Evolutionary conservation across 202 grass and related monocot genomes (phyloP), one percentile per base, ranked within the genome.

Genomic region (Tripidium arundinaceum): DNA sequence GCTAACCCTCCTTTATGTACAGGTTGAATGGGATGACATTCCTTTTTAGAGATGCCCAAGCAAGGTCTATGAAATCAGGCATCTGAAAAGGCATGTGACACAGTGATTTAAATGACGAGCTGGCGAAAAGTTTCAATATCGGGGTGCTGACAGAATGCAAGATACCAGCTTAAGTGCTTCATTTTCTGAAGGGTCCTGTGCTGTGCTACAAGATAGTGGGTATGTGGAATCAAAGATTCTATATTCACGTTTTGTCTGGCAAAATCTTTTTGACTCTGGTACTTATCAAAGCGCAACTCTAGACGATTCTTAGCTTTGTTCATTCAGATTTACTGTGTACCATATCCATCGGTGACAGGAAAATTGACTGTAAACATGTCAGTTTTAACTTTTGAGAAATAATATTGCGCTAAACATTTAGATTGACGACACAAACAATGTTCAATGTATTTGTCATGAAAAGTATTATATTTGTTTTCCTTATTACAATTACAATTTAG

Each of bases 161-260:
- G 34, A 43, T 68, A 27, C 77, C 68, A 66, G 29, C 50, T 68
- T 72, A 46, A 31, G 24, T 36, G 67, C 73, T 62, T 78, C 83
- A 52, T 77, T 85, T 76, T 78, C 66, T 83, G 4, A 60, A 82
- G 74, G 87, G 50, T 82, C 62, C 68, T 82, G 81, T 49, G 66
- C 69, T 79, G 50, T 86, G 75, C 69, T 75, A 62, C 79, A 68
- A 46, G 74, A 78, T 89, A 70, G 37, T 79, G 86, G 29, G 88
- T 90, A 90, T 68, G 88, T 90, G 75, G 83, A 86, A 83, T 70
- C 36, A 70, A 71, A 75, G 43, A 46, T 83, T 75, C 29, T 83
- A 42, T 74, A 57, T 77, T 63, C 34, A 42, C 5, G 7, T 79
- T 86, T 83, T 12, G 4, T 83, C 69, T 0, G 1, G 27, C 42